phyloP scores from a whole-genome alignment of 1,284 basidiomycete species.

The Cystobasidium sp. region DNA sequence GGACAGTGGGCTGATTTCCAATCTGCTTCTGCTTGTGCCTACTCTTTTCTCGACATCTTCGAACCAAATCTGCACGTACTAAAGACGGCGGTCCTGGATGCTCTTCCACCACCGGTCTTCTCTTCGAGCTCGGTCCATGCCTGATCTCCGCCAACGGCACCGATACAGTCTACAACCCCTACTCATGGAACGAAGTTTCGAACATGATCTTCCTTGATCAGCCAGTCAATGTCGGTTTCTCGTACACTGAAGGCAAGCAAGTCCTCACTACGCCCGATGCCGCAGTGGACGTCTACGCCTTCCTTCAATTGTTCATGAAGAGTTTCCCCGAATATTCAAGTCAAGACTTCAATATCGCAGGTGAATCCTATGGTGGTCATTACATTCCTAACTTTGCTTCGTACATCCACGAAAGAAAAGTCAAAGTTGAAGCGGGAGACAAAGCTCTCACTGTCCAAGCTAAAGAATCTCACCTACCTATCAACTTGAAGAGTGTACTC shows the following conservation, averaged over 20 bases:
- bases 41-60: neutral
- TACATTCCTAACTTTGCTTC: constrained; percentile 62
- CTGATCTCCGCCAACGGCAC: constrained; percentile 69
- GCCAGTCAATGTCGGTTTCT: constrained; percentile 85
- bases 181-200: constrained; percentile 72
- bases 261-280: constrained; percentile 75
- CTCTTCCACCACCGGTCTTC: constrained; percentile 54
- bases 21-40: neutral
- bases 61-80: constrained; percentile 3
- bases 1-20: constrained; percentile 56
- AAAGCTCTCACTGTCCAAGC: constrained; percentile 58
- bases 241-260: constrained; percentile 72
- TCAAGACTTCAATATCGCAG: constrained; percentile 55
- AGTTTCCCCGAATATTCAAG: constrained; percentile 51
- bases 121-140: constrained; percentile 84
- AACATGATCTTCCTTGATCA: constrained; percentile 78
- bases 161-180: constrained; percentile 71
- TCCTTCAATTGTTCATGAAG: constrained; percentile 80
- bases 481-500: constrained; percentile 78
- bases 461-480: constrained; percentile 57
- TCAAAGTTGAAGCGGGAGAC: constrained; percentile 56
- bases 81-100: constrained; percentile 56
- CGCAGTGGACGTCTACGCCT: constrained; percentile 84
- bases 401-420: constrained; percentile 75
- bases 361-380: constrained; percentile 57